Percentiles rank a stretch among this genome's conserved stretches.
Conservation (phyloP, 495 filamentous ascomycete species). For the Penicillium parvum region DNA sequence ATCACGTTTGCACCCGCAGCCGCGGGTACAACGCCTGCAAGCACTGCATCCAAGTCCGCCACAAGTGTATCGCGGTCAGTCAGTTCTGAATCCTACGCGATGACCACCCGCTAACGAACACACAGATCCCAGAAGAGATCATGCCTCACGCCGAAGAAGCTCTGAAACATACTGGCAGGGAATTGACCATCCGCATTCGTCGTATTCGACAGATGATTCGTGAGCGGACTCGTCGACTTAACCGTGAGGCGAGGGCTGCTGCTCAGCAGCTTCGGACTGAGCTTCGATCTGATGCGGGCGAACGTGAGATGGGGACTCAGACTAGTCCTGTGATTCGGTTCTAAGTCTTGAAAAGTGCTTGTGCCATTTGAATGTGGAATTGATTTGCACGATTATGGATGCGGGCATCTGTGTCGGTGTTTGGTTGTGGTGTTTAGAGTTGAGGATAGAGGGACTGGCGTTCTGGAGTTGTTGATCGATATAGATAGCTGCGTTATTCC, state of each 20-base stretch:
- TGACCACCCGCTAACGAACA: background rate
- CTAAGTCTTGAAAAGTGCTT: background rate
- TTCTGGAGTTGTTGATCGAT: no score
- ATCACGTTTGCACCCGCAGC: background rate
- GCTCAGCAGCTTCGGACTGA: background rate
- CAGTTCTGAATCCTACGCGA: background rate
- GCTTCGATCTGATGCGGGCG: no score
- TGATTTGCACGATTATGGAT: no score
- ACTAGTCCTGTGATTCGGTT: no score
- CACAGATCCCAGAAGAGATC: constrained; percentile 1
- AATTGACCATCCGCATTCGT: background rate
- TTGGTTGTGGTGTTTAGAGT: no score
- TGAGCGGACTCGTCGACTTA: background rate
- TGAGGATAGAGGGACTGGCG: no score
- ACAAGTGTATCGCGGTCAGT: constrained; percentile 1
- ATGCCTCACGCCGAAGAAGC: background rate
- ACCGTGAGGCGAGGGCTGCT: background rate
- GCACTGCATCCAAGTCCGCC: background rate
- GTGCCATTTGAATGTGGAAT: no score
- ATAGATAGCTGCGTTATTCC: no score
- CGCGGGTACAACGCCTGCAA: background rate
- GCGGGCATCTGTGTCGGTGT: no score
- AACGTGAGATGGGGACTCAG: no score
- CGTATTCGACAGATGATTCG: background rate
- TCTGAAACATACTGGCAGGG: background rate